Percentiles rank a stretch among this genome's conserved stretches.
Conservation (phyloP, 2,329 filamentous ascomycete species). For the Trichocomaceae sp. region DNA sequence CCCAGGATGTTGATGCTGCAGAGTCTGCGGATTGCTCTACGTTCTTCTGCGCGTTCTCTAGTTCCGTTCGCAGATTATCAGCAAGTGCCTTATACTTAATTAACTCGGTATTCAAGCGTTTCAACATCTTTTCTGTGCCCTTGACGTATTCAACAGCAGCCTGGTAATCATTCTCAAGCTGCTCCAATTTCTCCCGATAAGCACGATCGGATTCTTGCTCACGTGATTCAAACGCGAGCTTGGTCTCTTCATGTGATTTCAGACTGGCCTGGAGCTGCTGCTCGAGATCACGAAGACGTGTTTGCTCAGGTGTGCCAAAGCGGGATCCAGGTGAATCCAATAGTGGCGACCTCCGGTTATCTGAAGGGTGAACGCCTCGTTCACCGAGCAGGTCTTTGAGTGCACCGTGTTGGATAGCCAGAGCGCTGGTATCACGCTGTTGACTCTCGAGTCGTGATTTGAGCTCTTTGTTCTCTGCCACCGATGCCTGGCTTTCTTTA, state of each 20-base stretch:
- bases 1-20: conserved; percentile 58
- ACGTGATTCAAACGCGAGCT: conserved; percentile 66
- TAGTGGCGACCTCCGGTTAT: conserved; percentile 61
- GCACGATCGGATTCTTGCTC: conserved; percentile 80
- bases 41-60: conserved; percentile 60
- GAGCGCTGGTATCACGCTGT: conserved; percentile 88
- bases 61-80: conserved; percentile 69
- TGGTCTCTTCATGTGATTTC: conserved; percentile 80
- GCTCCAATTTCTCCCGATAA: conserved; percentile 87
- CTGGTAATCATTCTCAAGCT: conserved; percentile 95
- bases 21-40: conserved; percentile 34
- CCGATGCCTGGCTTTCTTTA: conserved; percentile 74
- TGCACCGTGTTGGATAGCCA: conserved; percentile 84
- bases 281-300: conserved; percentile 76
- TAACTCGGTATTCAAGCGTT: conserved; percentile 97
- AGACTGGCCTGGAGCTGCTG: conserved; percentile 72
- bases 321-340: conserved; percentile 67
- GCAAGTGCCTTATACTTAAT: conserved; percentile 86
- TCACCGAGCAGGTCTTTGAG: conserved; percentile 89
- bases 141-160: conserved; percentile 97
- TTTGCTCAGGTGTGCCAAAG: conserved; percentile 71
- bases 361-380: conserved; percentile 73
- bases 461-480: conserved; percentile 72
- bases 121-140: conserved; percentile 97
- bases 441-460: conserved; percentile 77